A percentile compares a stretch with the other conserved stretches of the same genome.
Conservation (phyloP, 2,329 filamentous ascomycete species). For the Aspergillus felis region DNA sequence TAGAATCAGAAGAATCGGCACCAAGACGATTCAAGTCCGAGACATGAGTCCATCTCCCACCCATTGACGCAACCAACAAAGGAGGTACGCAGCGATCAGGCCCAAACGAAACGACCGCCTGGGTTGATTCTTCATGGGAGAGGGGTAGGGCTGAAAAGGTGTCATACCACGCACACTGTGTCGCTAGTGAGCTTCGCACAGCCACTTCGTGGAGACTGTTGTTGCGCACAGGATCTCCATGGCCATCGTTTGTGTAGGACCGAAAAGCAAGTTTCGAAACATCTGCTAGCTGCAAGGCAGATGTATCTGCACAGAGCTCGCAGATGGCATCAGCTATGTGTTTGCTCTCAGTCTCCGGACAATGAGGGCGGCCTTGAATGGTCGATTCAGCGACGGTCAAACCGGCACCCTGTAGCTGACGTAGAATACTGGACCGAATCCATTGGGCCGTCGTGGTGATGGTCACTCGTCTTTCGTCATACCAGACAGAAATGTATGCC, state of each 20-base stretch:
- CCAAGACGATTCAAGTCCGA: constrained; percentile 1
- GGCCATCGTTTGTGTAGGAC: constrained; percentile 9
- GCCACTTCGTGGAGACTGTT: constrained; percentile 26
- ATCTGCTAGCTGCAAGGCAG: constrained; percentile 30
- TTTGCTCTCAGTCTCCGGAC: constrained; percentile 2
- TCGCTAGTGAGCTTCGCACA: constrained; percentile 31
- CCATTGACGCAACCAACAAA: constrained; percentile 10
- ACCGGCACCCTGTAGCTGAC: constrained; percentile 17
- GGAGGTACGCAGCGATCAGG: constrained; percentile 36
- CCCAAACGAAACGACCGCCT: constrained; percentile 34
- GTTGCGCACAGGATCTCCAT: constrained; percentile 4
- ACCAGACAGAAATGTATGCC: constrained; percentile 37
- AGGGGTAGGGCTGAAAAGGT: constrained; percentile 21
- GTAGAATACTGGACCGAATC: constrained; percentile 9
- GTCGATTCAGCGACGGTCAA: constrained; percentile 27
- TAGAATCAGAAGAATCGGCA: neutral
- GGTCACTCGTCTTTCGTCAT: constrained; percentile 36
- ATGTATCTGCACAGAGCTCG: constrained; percentile 23
- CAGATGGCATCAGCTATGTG: constrained; percentile 19
- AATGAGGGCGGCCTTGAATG: constrained; percentile 34
- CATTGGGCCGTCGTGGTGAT: constrained; percentile 22
- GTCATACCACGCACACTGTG: constrained; percentile 35
- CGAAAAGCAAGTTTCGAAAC: constrained; percentile 23
- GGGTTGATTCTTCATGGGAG: constrained; percentile 2
- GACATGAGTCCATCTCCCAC: neutral